Conservation (phyloP, 2,329 filamentous ascomycete species). For the Aspergillus novoparasiticus region DNA sequence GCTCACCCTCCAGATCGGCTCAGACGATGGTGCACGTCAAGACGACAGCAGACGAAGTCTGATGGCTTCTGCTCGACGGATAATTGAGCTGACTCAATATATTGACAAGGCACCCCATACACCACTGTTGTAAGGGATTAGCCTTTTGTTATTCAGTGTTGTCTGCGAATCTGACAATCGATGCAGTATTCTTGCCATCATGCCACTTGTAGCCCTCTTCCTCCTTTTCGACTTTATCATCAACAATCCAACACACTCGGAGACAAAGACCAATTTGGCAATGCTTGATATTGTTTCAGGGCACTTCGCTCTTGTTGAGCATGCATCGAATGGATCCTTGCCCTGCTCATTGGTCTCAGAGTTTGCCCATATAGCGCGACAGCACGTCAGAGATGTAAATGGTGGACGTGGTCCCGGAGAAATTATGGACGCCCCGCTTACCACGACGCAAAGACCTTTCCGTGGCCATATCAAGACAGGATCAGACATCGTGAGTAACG, state of each 20-base stretch:
- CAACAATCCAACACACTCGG: constrained; percentile 28
- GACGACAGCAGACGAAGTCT: background rate
- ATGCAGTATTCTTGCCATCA: constrained; percentile 31
- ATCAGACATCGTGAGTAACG: no score
- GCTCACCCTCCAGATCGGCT: background rate
- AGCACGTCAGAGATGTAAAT: constrained; percentile 35
- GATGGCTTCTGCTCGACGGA: background rate
- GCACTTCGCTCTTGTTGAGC: constrained; percentile 48
- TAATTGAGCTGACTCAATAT: constrained; percentile 2
- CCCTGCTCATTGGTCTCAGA: constrained; percentile 42
- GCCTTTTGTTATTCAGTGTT: no score
- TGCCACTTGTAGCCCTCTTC: constrained; percentile 41
- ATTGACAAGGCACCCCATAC: background rate
- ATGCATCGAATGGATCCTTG: constrained; percentile 38
- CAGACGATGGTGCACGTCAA: background rate
- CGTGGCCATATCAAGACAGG: background rate
- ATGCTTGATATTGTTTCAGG: constrained; percentile 28
- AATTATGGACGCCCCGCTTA: background rate
- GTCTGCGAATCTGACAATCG: background rate
- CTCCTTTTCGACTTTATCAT: constrained; percentile 46
- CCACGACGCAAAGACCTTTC: background rate
- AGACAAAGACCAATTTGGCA: background rate
- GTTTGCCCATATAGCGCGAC: constrained; percentile 46
- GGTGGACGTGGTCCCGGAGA: background rate
- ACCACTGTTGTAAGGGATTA: background rate